Base-by-base conservation (phyloP, 306 rosid genomes). In the Fragaria vesca region DNA sequence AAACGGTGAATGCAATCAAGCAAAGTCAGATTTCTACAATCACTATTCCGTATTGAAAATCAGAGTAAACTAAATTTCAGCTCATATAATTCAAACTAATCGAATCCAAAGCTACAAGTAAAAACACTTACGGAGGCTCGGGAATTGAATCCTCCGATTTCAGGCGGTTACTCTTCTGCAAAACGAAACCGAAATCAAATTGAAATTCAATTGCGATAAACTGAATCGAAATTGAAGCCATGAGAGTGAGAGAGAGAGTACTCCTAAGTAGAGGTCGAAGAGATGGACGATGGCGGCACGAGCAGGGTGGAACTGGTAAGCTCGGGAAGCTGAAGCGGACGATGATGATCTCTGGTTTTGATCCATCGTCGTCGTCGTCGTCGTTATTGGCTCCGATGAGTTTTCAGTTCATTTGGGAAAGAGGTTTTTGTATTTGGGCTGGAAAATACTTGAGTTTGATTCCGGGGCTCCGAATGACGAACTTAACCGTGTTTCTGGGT, bases 201-300 rank as follows among this genome's bases (percentile, higher is more conserved):
- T 34, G 34, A 71, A 54, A 43, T 48, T 16, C 13, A 7, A 61
- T 5, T 26, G 21, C 11, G 16, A 26, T 40, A 36, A 48, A 36
- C 0, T 0, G 26, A 66, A 60, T 17, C 9, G 61, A 71, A 42
- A 47, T 4, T 1, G 12, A 70, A 62, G 32, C 1, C 4, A 12
- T 45, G 66, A 60, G 66, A 15, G 61, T 18, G 30, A 55, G 62
- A 55, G 8, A 40, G 8, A 2, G 42, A 28, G 69, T 12, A 38
- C 26, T 28, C 92, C 98, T 65, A 95, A 83, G 86, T 95, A 93
- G 83, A 93, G 98, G 86, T 93, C 89, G 86, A 93, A 93, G 82
- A 95, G 99, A 74, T 88, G 94, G 67, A 87, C 71, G 77, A 93
- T 91, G 62, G 97, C 87, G 0, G 88, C 86, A 12, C 97, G 89